Evolutionary conservation across 306 rosid species (phyloP), one percentile per base, ranked within the genome.

Genomic region (Begonia masoniana): DNA sequence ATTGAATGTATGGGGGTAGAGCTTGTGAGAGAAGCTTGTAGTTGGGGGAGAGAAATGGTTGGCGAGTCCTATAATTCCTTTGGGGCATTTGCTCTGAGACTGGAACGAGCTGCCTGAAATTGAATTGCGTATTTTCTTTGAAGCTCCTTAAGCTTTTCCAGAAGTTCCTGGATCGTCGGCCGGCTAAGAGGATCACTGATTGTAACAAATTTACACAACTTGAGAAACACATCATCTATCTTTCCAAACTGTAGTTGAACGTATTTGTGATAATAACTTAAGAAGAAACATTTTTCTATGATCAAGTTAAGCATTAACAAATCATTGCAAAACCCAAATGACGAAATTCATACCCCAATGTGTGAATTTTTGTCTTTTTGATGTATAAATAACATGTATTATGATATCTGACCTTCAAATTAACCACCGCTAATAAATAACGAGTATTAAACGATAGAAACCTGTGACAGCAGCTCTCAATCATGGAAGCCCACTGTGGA

Each of bases 381-480:
- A 21, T 21, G 24, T 21, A 21, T 21, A 21, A 21, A 21, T 1
- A 13, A 0, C 52, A 3, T 49, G 13, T 9, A 13, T 49, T 49
- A n/a, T 17, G 19, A 17, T 17, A 17, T 17, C 19, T 1, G 19
- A 17, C 9, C 9, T 49, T 49, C 17, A 8, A 13, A 13, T 49
- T 46, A n/a, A 21, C 24, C 0, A 1, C 52, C 43, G 47, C 62
- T 10, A 60, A 55, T 49, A 57, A 52, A 26, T 31, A 15, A 24
- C 36, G n/a, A 16, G 59, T 46, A 54, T 55, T 24, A 58, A 47
- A 55, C 59, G 16, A 41, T 62, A 60, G 43, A 55, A 52, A 92
- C 99, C 83, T 83, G 50, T 79, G 82, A 80, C 96, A 92, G 75
- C 99, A 92, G 83, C 84, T 79, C 80, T 92, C 95, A 65, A 92